Conservation (phyloP, 2,329 filamentous ascomycete species). For the Ophiostoma sp. region DNA sequence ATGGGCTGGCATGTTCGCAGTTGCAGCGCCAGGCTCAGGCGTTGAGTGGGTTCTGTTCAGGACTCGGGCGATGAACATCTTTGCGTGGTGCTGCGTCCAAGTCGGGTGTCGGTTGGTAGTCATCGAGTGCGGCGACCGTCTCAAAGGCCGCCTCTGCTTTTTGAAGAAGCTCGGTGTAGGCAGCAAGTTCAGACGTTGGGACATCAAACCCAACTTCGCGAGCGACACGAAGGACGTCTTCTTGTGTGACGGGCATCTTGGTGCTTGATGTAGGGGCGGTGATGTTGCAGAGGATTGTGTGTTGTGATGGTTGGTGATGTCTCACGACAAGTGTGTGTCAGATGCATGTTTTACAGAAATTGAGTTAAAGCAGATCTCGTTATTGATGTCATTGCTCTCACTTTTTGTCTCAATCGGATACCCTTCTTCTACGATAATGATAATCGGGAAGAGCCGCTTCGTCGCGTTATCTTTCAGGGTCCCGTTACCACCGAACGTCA, state of each 20-base stretch:
- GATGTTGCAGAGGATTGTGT: neutral
- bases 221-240: slow-evolving; percentile 32
- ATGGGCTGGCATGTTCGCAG: slow-evolving; percentile 36
- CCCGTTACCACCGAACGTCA: neutral
- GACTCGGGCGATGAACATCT: slow-evolving; percentile 38
- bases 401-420: neutral
- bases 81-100: slow-evolving; percentile 22
- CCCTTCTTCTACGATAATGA: neutral
- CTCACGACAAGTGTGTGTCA: neutral
- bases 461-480: neutral
- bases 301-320: neutral
- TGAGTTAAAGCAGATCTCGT: no score
- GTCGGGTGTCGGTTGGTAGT: slow-evolving; percentile 37
- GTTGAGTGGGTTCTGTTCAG: slow-evolving; percentile 40
- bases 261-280: neutral
- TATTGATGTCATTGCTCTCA: neutral
- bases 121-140: slow-evolving; percentile 28
- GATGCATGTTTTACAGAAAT: neutral
- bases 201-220: slow-evolving; percentile 36
- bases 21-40: slow-evolving; percentile 48
- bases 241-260: slow-evolving; percentile 24
- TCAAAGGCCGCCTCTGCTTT: slow-evolving; percentile 27
- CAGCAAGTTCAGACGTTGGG: slow-evolving; percentile 34
- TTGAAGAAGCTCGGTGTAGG: slow-evolving; percentile 34
- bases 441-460: neutral